Evolutionary conservation across 1,284 basidiomycete genomes (phyloP).

Genomic region (Rhizoctonia solani): DNA sequence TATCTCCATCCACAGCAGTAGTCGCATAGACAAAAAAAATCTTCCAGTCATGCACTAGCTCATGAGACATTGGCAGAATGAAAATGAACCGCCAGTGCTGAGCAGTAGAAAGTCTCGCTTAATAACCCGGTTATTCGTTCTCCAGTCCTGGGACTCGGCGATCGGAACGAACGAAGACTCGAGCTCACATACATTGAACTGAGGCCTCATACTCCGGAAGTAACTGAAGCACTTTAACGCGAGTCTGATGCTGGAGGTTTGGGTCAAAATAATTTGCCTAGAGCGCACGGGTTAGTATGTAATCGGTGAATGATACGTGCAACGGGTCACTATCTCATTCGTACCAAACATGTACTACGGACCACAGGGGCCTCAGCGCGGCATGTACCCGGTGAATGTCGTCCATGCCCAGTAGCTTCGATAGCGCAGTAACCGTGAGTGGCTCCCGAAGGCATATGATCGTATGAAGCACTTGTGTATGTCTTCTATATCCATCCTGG

Average conservation of each 20-base stretch:
- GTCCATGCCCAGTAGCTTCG: no score
- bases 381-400: background rate
- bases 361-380: slow-evolving; percentile 1
- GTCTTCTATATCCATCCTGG: background rate
- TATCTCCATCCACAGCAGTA: slow-evolving; percentile 20
- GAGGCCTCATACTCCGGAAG: background rate
- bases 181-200: slow-evolving; percentile 12
- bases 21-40: background rate
- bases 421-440: background rate
- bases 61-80: background rate
- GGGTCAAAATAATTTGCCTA: background rate
- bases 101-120: background rate
- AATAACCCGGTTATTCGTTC: background rate
- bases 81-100: slow-evolving; percentile 10
- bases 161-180: slow-evolving; percentile 15
- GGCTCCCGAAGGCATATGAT: slow-evolving; percentile 7
- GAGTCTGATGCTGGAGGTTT: background rate
- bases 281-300: slow-evolving; percentile 1
- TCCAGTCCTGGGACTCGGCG: background rate
- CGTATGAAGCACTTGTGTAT: background rate
- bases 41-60: background rate
- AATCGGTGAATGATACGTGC: slow-evolving; percentile 12
- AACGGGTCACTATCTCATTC: background rate
- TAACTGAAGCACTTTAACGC: no score
- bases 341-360: slow-evolving; percentile 4